These are phyloP conservation scores for Chlorella sp. DNA, from an alignment of 139 green algal species.

Conservation along the genomic window DNA sequence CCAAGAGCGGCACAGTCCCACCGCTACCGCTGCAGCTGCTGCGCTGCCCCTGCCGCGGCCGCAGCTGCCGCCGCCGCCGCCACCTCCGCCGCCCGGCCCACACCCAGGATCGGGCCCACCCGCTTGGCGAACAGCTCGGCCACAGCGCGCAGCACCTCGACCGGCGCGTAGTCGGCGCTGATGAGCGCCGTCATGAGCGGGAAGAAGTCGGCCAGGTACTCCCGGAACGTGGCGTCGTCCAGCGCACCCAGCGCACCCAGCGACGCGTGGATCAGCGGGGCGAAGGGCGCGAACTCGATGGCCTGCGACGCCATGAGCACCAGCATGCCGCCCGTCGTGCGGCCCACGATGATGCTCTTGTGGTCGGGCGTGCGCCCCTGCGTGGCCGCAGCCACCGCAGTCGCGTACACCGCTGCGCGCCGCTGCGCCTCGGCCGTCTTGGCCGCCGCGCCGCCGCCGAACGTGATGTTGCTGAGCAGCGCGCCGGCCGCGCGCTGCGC, in stretches of 20 bases:
- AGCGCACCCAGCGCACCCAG: constrained; percentile 63
- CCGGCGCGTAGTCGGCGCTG: constrained; percentile 64
- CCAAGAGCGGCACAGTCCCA: no score
- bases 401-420: background rate
- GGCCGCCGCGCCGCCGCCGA: background rate
- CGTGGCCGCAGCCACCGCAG: background rate
- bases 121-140: constrained; percentile 67
- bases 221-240: constrained; percentile 55
- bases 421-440: background rate
- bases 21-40: no score
- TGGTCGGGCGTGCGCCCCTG: constrained; percentile 11
- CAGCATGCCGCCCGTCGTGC: constrained; percentile 23
- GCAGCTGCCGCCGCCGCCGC: background rate
- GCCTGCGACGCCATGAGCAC: constrained; percentile 40
- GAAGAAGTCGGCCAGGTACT: constrained; percentile 76
- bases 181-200: constrained; percentile 83
- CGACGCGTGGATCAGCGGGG: constrained; percentile 53
- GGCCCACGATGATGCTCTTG: constrained; percentile 19
- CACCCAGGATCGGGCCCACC: constrained; percentile 60
- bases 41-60: background rate
- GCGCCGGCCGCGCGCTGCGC: background rate
- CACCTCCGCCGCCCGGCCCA: background rate
- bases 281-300: constrained; percentile 59
- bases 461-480: background rate
- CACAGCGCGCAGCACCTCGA: constrained; percentile 82